These are phyloP conservation scores for Thalia dealbata DNA, from an alignment of 176 grass and related monocot species.

Conservation along the genomic window DNA sequence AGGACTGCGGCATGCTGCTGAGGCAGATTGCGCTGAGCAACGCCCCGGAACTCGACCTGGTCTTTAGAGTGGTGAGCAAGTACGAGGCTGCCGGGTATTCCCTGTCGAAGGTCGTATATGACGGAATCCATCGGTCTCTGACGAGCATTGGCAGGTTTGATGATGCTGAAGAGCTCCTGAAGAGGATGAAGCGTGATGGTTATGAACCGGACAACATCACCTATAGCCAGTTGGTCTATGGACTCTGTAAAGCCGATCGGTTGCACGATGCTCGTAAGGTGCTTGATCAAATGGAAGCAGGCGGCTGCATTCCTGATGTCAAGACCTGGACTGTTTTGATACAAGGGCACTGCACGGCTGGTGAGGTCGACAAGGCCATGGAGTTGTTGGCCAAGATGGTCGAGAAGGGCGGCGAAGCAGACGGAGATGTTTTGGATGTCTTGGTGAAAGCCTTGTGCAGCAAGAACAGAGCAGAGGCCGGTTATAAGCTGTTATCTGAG, in stretches of 20 bases:
- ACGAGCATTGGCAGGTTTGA: slow-evolving; percentile 54
- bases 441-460: slow-evolving; percentile 57
- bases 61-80: slow-evolving; percentile 57
- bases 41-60: slow-evolving; percentile 47
- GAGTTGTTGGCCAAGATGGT: slow-evolving; percentile 62
- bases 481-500: slow-evolving; percentile 47
- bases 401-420: slow-evolving; percentile 41
- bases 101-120: slow-evolving; percentile 57
- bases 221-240: slow-evolving; percentile 73
- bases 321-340: slow-evolving; percentile 97
- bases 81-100: slow-evolving; percentile 38
- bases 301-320: slow-evolving; percentile 47
- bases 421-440: slow-evolving; percentile 61
- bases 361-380: slow-evolving; percentile 49
- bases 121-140: slow-evolving; percentile 67
- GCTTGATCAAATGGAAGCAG: slow-evolving; percentile 55
- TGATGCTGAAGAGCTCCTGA: slow-evolving; percentile 45
- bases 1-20: slow-evolving; percentile 52
- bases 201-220: slow-evolving; percentile 76
- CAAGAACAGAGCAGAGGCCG: slow-evolving; percentile 33
- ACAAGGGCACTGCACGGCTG: slow-evolving; percentile 51
- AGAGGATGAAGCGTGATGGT: slow-evolving; percentile 49
- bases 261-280: slow-evolving; percentile 55
- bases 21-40: slow-evolving; percentile 48
- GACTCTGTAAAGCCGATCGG: slow-evolving; percentile 54